Base-by-base conservation (phyloP, 192 early-diverging fungal genomes). In the Backusella macrospora region DNA sequence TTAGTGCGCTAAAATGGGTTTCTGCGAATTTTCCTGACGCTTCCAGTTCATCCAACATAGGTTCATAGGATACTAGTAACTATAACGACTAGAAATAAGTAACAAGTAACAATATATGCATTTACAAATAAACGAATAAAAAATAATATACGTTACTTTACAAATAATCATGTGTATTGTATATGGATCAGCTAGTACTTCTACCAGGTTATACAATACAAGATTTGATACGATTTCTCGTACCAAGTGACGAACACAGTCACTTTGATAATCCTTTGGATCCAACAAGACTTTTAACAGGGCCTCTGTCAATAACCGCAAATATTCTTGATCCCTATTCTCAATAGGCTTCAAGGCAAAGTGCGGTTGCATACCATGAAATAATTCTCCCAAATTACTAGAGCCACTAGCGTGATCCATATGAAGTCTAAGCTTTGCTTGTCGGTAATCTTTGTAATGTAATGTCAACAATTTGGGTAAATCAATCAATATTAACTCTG, bases 281-380 rank as follows among this genome's bases (percentile, higher is more conserved):
- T 79, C 77, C 0, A 87, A 71, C 14, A 87, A 18, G 12, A 73
- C 37, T 15, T 63, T 68, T 15, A 87, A 73, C 5, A 87, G 46
- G 43, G 83, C 72, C 13, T 85, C 84, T 1, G 83, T 66, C 5
- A 87, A 48, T n/a, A 80, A 71, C 13, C 83, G 76, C 0, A 83
- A 37, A 40, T 87, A 87, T 18, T 87, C 86, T 46, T 80, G 75
- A 42, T 87, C 86, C 14, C 79, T 64, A 7, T 80, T 70, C 55
- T 74, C 79, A n/a, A 74, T 68, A 39, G 78, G 73, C 16, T 75
- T 44, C 1, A 87, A 43, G 0, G 83, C 86, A 79, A 85, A 83
- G 65, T 87, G 86, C 0, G 86, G 86, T 37, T 87, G 86, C 42
- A 85, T 71, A 21, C 86, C 86, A 75, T 87, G 84, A 69, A 87